phyloP scores from a whole-genome alignment of 495 filamentous ascomycete genomes.

The Immersiella caudata region DNA sequence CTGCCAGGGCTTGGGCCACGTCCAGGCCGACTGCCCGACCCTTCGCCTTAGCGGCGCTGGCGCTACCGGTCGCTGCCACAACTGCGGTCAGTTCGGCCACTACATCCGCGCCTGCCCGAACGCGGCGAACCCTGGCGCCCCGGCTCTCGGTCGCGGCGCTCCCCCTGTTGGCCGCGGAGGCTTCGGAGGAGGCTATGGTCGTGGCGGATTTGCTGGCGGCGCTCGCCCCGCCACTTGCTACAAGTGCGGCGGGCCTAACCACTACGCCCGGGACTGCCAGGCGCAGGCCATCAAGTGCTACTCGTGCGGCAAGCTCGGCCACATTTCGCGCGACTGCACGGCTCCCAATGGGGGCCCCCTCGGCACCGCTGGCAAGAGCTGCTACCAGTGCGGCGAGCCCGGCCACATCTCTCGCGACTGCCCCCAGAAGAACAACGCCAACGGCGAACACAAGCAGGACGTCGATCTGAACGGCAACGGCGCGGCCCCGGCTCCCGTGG shows the following conservation, averaged over 20 bases:
- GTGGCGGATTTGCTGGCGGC: constrained; percentile 68
- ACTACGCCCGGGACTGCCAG: constrained; percentile 98
- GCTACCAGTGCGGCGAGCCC: constrained; percentile 94
- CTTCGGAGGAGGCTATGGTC: constrained; percentile 42
- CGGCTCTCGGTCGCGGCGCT: constrained; percentile 62
- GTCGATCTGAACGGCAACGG: constrained; percentile 27
- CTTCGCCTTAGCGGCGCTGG: constrained; percentile 82
- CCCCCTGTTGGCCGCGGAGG: constrained; percentile 58
- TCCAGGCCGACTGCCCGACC: constrained; percentile 98
- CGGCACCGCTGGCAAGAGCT: constrained; percentile 95
- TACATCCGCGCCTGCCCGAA: constrained; percentile 85
- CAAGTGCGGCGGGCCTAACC: constrained; percentile 99
- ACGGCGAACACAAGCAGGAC: constrained; percentile 50
- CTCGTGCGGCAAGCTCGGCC: constrained; percentile 96
- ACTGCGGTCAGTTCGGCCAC: constrained; percentile 90
- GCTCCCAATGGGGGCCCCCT: constrained; percentile 95
- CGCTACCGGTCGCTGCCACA: constrained; percentile 87
- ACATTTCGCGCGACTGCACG: constrained; percentile 97
- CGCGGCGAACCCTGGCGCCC: constrained; percentile 49
- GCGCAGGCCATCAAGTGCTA: constrained; percentile 99
- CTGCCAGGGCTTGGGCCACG: constrained; percentile 97
- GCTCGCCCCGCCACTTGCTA: constrained; percentile 93
- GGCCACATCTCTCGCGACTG: constrained; percentile 98
- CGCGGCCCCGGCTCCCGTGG: constrained; percentile 38
- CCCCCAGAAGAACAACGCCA: constrained; percentile 60